Base-by-base conservation (phyloP, 2,329 filamentous ascomycete genomes). In the Emergomyces pasteurianus region DNA sequence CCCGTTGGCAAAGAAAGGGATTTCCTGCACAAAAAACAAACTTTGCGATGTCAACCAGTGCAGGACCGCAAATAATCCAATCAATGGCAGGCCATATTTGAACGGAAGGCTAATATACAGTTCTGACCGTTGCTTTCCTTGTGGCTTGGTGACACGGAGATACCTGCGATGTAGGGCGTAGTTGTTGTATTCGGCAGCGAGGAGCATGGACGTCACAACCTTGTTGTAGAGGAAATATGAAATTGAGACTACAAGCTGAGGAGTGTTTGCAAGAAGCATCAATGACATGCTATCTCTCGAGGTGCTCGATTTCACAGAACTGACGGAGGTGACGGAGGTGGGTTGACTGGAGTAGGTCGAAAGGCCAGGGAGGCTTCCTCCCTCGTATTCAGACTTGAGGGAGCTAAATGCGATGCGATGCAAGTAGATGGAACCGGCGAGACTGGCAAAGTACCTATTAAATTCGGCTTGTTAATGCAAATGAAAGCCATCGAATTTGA, bases 21-120 rank as follows among this genome's bases (percentile, higher is more conserved):
- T 62, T 38, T 78, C 73, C 2, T 73, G 68, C 0, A 75, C 75
- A 0, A 80, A 63, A 66, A 79, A 81, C 1, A 80, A 62, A 50
- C 73, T 75, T 61, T 79, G 77, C 0, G 79, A 81, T 3, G 79
- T 70, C 5, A 81, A 68, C 79, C 78, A 82, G 64, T 81, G 79
- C 59, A 81, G 67, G 1, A 78, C 3, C 0, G 67, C 71, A 1
- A 71, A 74, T 1, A 65, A 63, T 0, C 66, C 61, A 1, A 75
- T 67, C 1, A 80, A 65, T 0, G 78, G 75, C 0, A 80, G 58
- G 0, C 72, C 73, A 60, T 78, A 82, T 18, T 70, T 70, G 43
- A 76, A 74, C 1, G 79, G 79, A 2, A 83, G 63, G 2, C 72
- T 73, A 12, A 81, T 74, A 54, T 74, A 78, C 62, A 79, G 79